Conservation (phyloP, 495 filamentous ascomycete species). For the Amorphotheca resinae region DNA sequence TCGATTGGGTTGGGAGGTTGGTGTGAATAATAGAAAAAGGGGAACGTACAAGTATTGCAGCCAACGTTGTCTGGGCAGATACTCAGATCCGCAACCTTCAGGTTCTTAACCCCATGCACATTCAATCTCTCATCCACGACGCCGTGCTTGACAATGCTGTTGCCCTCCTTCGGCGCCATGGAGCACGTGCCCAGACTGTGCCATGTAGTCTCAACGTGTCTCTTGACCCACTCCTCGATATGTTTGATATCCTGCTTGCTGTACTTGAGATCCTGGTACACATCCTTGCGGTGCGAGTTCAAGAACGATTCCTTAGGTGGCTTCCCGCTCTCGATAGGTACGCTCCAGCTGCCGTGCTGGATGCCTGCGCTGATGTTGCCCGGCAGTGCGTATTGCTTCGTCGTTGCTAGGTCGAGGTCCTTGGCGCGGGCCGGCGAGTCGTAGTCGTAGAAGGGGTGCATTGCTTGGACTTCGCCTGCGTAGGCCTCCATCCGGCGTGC, state of each 20-base stretch:
- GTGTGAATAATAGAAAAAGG: not conserved
- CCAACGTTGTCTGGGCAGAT: conserved; percentile 79
- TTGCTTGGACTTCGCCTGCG: conserved; percentile 55
- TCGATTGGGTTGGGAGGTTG: not conserved
- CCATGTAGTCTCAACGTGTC: conserved; percentile 72
- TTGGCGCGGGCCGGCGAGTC: conserved; percentile 54
- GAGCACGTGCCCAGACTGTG: conserved; percentile 59
- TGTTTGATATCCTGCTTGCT: conserved; percentile 51
- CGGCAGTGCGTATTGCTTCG: conserved; percentile 59
- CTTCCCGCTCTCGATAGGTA: conserved; percentile 34
- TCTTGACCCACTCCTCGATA: conserved; percentile 67
- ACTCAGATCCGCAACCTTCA: conserved; percentile 71
- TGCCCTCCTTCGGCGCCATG: conserved; percentile 70
- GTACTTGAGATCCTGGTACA: conserved; percentile 54
- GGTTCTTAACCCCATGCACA: conserved; percentile 65
- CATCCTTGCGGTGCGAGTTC: conserved; percentile 37
- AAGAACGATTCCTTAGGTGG: conserved; percentile 33
- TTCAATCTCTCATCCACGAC: conserved; percentile 72
- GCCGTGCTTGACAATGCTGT: conserved; percentile 68
- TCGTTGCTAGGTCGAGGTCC: conserved; percentile 64
- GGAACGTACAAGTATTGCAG: conserved; percentile 56
- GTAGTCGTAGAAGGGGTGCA: conserved; percentile 50
- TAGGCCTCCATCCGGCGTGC: conserved; percentile 67
- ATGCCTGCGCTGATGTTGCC: conserved; percentile 65
- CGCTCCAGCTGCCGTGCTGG: conserved; percentile 27